Conservation (phyloP, 2,329 filamentous ascomycete species). For the Paramyrothecium roridum region DNA sequence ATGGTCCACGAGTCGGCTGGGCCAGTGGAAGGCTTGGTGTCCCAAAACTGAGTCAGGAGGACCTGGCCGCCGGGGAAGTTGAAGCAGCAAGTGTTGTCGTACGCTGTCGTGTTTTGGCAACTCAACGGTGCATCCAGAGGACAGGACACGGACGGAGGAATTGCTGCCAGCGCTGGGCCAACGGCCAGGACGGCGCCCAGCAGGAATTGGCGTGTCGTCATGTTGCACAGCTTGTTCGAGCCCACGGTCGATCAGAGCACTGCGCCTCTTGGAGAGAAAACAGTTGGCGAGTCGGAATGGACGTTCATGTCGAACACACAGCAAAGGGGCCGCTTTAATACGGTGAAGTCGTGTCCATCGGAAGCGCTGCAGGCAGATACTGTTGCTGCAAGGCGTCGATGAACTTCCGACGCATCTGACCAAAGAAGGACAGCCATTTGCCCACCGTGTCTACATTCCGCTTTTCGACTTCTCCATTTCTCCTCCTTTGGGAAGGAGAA, state of each 20-base stretch:
- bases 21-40: constrained; percentile 61
- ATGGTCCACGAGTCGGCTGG: constrained; percentile 71
- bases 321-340: not conserved
- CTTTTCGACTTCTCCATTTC: not conserved
- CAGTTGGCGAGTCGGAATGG: not conserved
- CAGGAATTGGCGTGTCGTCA: not conserved
- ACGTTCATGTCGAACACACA: not conserved
- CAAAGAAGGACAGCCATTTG: not conserved
- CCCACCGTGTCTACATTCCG: not conserved
- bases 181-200: not conserved
- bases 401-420: not conserved
- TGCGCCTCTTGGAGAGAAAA: not conserved
- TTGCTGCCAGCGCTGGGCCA: not conserved
- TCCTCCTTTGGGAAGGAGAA: not conserved
- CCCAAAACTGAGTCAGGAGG: constrained; percentile 77
- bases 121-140: constrained; percentile 11
- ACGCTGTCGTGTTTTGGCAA: constrained; percentile 60
- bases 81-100: constrained; percentile 70
- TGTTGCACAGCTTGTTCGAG: not conserved
- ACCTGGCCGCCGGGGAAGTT: constrained; percentile 64
- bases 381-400: not conserved
- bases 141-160: not conserved
- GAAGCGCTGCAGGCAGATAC: too few species aligned
- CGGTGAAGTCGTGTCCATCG: not conserved
- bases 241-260: too few species aligned